Base-by-base conservation (phyloP, 2,329 filamentous ascomycete genomes). In the Diaporthe sp. region DNA sequence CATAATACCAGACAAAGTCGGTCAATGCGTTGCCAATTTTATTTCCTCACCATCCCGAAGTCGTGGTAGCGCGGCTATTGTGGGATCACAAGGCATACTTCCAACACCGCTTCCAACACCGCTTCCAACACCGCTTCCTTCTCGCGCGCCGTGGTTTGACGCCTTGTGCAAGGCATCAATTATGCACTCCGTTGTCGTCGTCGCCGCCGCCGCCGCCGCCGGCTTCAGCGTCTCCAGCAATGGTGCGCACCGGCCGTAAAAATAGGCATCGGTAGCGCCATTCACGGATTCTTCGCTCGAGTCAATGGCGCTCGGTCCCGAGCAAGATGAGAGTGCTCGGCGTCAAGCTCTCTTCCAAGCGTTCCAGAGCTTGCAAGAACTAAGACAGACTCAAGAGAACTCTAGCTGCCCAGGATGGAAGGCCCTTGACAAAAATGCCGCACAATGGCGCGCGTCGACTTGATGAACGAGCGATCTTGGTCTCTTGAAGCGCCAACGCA, bases 1-100 rank as follows among this genome's bases (percentile, higher is more conserved):
- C 42, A 50, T 50, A 66, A 53, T 4, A 68, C 25, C 61, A 25
- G 44, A 51, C n/a, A 27, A 53, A 39, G 63, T 68, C 47, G n/a
- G 63, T 68, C 47, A 68, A 68, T 68, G 63, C 63, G 63, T 51
- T 50, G 44, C 63, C 63, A 68, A 37, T 68, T 50, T 39, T 53
- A 25, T 25, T 27, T 39, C 25, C 27, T 25, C 63, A 19, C 63
- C 47, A 68, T 27, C 15, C 63, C 63, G 2, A 39, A 39, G 47
- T 13, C 47, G 63, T 39, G 6, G 32, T 53, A 68, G 47, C n/a
- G 44, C 44, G 12, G 15, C 32, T 66, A 15, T n/a, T 19, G 22
- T 13, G 9, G 30, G 13, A 35, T 50, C 42, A 37, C n/a, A 42
- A 65, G 22, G 22, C 27, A 5, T n/a, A 19, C 59, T 15, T 50